Evolutionary conservation across 768 basidiomycete species (phyloP).

Genomic region (Mycena chlorophos): DNA sequence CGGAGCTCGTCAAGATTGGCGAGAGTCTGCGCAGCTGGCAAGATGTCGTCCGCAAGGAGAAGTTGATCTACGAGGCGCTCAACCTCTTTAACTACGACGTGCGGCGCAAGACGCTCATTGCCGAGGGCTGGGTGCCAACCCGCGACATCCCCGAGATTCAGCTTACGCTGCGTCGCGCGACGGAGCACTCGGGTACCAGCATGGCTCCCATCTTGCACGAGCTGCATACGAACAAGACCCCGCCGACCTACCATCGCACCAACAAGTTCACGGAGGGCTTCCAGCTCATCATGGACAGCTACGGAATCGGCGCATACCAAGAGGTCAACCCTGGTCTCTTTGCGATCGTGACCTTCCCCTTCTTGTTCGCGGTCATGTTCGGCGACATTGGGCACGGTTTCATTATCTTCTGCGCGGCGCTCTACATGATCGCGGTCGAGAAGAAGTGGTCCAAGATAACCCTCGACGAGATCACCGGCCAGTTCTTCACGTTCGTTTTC

Average conservation of each 20-base stretch:
- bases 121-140: conserved; percentile 97
- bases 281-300: conserved; percentile 98
- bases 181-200: conserved; percentile 92
- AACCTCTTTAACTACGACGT: conserved; percentile 96
- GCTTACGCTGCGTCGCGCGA: conserved; percentile 82
- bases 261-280: conserved; percentile 97
- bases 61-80: conserved; percentile 91
- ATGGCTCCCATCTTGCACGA: conserved; percentile 92
- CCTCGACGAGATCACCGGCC: conserved; percentile 82
- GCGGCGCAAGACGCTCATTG: conserved; percentile 89
- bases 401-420: conserved; percentile 74
- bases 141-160: conserved; percentile 88
- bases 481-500: conserved; percentile 85
- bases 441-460: conserved; percentile 70
- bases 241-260: conserved; percentile 92
- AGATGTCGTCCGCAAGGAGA: conserved; percentile 93
- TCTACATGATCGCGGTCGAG: conserved; percentile 87
- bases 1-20: conserved; percentile 81
- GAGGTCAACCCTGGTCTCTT: conserved; percentile 97
- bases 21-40: conserved; percentile 88
- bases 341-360: conserved; percentile 91
- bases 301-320: conserved; percentile 92
- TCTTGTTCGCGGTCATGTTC: conserved; percentile 99
- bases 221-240: conserved; percentile 83
- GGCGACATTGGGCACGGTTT: conserved; percentile 97